Base-by-base conservation (phyloP, 148 eudicot species). In the Camellia japonica region DNA sequence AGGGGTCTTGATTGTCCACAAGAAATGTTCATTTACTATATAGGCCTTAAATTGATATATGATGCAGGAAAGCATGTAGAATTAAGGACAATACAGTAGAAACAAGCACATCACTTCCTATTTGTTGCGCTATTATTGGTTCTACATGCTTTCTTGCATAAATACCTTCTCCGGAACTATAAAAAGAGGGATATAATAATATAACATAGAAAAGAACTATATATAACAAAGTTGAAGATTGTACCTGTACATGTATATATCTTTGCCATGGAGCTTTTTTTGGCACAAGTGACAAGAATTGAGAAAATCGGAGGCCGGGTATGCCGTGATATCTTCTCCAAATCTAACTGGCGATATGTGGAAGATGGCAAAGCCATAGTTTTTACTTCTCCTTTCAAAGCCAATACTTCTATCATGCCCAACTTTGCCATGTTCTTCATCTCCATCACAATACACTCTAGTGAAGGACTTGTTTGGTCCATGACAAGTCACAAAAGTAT, bases 181-280 rank as follows among this genome's bases (percentile, higher is more conserved):
- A 30, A 30, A 30, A 30, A 30, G 38, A 30, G 1, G 38, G 38
- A 30, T 30, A 30, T 30, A 30, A n/a, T n/a, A n/a, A 30, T 30
- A 30, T 30, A 30, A 30, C 38, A 30, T 30, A 30, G 38, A 30
- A 30, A 30, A 30, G 38, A 30, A 30, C 38, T 58, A 58, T 58
- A 58, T 11, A 58, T 58, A 11, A 58, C 3, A 10, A 7, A 67
- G 16, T 67, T 67, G 47, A 12, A 5, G 12, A 38, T 41, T 11
- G 2, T 92, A 94, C 98, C 98, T 92, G 79, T 94, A 94, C 97
- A 94, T 94, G 88, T 85, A 94, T 73, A 94, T 92, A 79, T 94
- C 97, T 82, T 90, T 87, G 82, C 94, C 98, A 54, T 90, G 92
- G 42, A 94, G 91, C 15, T 84, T 83, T 64, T 90, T 92, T 63